These are phyloP conservation scores for Candida methanosorbosa DNA, from an alignment of 805 yeast genomes.

Conservation along the genomic window DNA sequence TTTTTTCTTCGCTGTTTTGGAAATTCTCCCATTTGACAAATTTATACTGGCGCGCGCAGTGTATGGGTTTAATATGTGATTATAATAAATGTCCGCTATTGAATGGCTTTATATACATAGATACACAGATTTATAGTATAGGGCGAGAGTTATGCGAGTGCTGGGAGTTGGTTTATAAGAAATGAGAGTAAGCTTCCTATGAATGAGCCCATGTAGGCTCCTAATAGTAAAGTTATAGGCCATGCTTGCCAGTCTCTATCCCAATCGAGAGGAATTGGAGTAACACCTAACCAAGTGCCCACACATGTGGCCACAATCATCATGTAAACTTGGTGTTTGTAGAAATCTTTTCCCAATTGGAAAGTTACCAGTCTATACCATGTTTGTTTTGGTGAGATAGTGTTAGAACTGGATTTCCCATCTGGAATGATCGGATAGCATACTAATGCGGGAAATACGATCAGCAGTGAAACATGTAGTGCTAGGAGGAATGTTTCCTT, in stretches of 20 bases:
- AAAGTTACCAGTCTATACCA: constrained; percentile 22
- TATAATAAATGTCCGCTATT: too few relatives aligned
- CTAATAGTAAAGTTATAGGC: constrained; percentile 83
- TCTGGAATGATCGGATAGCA: constrained; percentile 35
- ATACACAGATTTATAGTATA: too few relatives aligned
- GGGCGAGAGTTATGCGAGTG: too few relatives aligned
- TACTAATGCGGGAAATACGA: constrained; percentile 57
- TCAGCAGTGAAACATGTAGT: constrained; percentile 49
- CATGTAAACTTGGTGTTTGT: constrained; percentile 25
- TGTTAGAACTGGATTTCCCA: constrained; percentile 11
- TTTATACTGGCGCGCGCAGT: too few relatives aligned
- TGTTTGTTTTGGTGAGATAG: constrained; percentile 10
- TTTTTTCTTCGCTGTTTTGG: too few relatives aligned
- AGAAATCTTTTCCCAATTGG: constrained; percentile 17
- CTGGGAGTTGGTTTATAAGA: too few relatives aligned
- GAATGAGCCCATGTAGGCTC: constrained; percentile 68
- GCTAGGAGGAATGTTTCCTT: constrained; percentile 53
- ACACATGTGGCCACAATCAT: constrained; percentile 34
- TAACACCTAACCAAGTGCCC: constrained; percentile 90
- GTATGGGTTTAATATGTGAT: too few relatives aligned
- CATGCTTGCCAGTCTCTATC: constrained; percentile 95
- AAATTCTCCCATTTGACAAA: too few relatives aligned
- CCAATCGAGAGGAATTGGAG: constrained; percentile 96
- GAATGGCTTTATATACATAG: too few relatives aligned
- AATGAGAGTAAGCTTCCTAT: constrained; percentile 35